Percentiles rank a stretch among this genome's conserved stretches.
Evolutionary conservation across 176 grass and related monocot genomes (phyloP).

Genomic region (Rhynchospora tenuis): DNA sequence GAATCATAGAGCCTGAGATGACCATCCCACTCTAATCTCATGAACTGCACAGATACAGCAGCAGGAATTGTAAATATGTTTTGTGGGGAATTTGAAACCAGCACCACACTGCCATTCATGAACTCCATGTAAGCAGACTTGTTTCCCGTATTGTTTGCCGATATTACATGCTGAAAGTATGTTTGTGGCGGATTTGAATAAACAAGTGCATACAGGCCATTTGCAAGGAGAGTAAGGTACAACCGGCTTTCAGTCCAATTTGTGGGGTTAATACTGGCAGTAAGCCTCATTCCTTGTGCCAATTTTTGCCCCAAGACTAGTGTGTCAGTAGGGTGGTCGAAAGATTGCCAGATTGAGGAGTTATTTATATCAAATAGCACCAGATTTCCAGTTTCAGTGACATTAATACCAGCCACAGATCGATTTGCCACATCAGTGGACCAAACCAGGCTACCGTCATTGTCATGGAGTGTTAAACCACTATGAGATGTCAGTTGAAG

Average conservation of each 20-base stretch:
- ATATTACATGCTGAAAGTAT: background rate
- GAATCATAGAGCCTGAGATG: background rate
- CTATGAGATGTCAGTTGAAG: slow-evolving; percentile 13
- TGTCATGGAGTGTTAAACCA: slow-evolving; percentile 15
- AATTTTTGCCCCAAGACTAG: slow-evolving; percentile 25
- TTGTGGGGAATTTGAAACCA: background rate
- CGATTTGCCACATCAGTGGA: background rate
- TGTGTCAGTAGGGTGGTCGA: slow-evolving; percentile 31
- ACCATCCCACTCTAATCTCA: slow-evolving; percentile 8
- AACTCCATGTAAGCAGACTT: background rate
- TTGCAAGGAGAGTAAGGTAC: slow-evolving; percentile 22
- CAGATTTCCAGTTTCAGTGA: slow-evolving; percentile 39
- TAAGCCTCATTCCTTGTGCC: slow-evolving; percentile 19
- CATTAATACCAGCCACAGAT: background rate
- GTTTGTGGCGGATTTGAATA: slow-evolving; percentile 15
- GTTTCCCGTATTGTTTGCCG: background rate
- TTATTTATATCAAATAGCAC: slow-evolving; percentile 23
- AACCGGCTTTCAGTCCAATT: background rate
- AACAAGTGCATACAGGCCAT: slow-evolving; percentile 19
- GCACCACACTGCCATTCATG: slow-evolving; percentile 6
- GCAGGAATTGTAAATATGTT: background rate
- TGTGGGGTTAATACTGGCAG: background rate
- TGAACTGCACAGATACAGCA: slow-evolving; percentile 3
- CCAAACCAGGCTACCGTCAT: slow-evolving; percentile 22
- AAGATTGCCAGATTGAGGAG: slow-evolving; percentile 33